Base-by-base conservation (phyloP, 495 filamentous ascomycete species). In the Symbiotaphrina buchneri region DNA sequence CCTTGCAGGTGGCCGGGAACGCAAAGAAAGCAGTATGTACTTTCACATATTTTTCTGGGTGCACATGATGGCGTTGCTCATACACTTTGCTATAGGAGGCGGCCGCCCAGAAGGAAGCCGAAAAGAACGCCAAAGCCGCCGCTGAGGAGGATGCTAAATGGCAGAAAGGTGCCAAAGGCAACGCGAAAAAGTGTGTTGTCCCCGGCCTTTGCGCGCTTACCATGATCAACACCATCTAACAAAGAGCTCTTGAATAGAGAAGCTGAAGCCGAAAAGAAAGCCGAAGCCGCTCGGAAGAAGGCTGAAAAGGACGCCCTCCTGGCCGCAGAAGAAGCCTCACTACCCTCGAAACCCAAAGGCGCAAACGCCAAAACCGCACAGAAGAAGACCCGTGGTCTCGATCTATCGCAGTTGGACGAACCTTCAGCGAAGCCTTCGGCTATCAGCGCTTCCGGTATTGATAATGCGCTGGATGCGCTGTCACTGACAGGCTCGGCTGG, bases 1-100 rank as follows among this genome's bases (percentile, higher is more conserved):
- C n/a, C n/a, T n/a, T n/a, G n/a, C n/a, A n/a, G n/a, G n/a, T 58
- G 0, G 66, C 68, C 2, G 90, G 87, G 40, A 79, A 95, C 44
- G 83, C 85, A 34, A 61, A 82, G 56, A 97, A 97, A 60, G 84
- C 87, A 35, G n/a, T n/a, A n/a, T n/a, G n/a, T n/a, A n/a, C n/a
- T n/a, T n/a, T n/a, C n/a, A n/a, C n/a, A n/a, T n/a, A n/a, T n/a
- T n/a, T n/a, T n/a, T n/a, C n/a, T n/a, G n/a, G n/a, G n/a, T n/a
- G n/a, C n/a, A n/a, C n/a, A n/a, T n/a, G n/a, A n/a, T n/a, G n/a
- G n/a, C n/a, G n/a, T n/a, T n/a, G n/a, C n/a, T n/a, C n/a, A n/a
- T n/a, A n/a, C n/a, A n/a, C n/a, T n/a, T n/a, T n/a, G n/a, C n/a
- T n/a, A n/a, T n/a, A n/a, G n/a, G 81, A 93, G 27, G 67, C 68